These are phyloP conservation scores for Magnusiomyces tetraspermus DNA, from an alignment of 1,139 yeast species.

Conservation along the genomic window DNA sequence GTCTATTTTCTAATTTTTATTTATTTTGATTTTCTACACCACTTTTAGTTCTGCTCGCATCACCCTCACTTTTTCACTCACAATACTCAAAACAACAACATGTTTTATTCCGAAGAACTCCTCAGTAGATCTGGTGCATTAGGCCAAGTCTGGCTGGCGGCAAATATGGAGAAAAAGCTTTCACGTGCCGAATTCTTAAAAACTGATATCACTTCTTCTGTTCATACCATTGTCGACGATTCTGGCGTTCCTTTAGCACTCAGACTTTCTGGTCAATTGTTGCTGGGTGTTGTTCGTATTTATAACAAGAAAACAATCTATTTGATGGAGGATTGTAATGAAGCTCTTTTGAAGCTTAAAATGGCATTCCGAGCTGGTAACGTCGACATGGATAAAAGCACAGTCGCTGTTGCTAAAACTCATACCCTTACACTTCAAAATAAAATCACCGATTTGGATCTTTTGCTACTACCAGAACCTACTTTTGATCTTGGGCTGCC, in stretches of 20 bases:
- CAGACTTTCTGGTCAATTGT: constrained; percentile 76
- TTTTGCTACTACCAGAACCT: constrained; percentile 34
- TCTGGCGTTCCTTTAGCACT: constrained; percentile 51
- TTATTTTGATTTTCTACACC: not conserved
- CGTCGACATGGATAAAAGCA: constrained; percentile 40
- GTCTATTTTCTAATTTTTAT: not conserved
- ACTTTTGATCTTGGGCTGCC: constrained; percentile 14
- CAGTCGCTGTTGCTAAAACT: constrained; percentile 44
- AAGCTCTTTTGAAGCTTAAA: constrained; percentile 63
- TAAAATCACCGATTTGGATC: constrained; percentile 69
- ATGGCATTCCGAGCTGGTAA: constrained; percentile 53
- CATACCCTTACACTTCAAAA: constrained; percentile 57
- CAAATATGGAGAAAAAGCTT: constrained; percentile 73
- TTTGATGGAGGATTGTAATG: constrained; percentile 74
- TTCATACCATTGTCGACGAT: constrained; percentile 42
- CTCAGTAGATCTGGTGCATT: constrained; percentile 68
- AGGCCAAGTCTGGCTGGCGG: constrained; percentile 91
- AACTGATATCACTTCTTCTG: constrained; percentile 63
- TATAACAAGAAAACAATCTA: constrained; percentile 82
- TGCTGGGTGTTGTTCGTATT: constrained; percentile 81
- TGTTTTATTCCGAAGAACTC: constrained; percentile 40
- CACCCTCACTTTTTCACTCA: not conserved
- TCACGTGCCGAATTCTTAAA: constrained; percentile 67
- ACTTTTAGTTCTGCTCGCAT: not conserved
- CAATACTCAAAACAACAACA: constrained; percentile 11